phyloP scores from a whole-genome alignment of 1,284 basidiomycete genomes.

The Fomitiporia mediterranea region DNA sequence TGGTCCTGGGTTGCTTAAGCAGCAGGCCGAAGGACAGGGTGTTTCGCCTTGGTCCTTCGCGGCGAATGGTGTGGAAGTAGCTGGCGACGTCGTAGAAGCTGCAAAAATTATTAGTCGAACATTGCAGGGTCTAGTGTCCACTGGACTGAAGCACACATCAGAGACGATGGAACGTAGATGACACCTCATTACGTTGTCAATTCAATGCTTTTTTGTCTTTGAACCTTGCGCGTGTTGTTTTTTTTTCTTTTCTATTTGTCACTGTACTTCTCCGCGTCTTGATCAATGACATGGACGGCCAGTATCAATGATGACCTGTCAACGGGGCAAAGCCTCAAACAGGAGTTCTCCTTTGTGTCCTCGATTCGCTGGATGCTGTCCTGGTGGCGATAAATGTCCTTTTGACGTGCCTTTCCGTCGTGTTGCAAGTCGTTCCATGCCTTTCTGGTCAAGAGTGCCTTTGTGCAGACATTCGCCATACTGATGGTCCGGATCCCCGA shows the following conservation, averaged over 20 bases:
- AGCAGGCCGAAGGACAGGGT: slow-evolving; percentile 5
- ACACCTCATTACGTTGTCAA: not conserved
- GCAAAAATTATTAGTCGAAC: slow-evolving; percentile 28
- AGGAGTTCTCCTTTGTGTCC: too few species aligned
- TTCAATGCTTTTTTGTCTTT: not conserved
- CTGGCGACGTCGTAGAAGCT: slow-evolving; percentile 28
- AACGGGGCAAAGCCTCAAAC: not conserved
- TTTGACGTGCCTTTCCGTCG: too few species aligned
- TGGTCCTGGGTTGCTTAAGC: slow-evolving; percentile 11
- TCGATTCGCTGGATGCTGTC: too few species aligned
- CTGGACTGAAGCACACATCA: slow-evolving; percentile 3
- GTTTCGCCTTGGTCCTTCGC: slow-evolving; percentile 30
- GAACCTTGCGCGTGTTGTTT: not conserved
- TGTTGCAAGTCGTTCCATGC: not conserved
- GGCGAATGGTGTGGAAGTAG: slow-evolving; percentile 34
- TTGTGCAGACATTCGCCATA: too few species aligned
- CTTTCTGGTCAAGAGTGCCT: not conserved
- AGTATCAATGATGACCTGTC: not conserved
- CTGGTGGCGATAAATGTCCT: not conserved
- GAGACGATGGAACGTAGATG: slow-evolving; percentile 7
- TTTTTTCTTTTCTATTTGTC: not conserved
- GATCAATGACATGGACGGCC: not conserved
- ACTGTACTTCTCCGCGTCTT: not conserved
- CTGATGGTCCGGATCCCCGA: not conserved
- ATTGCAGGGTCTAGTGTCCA: slow-evolving; percentile 21